Evolutionary conservation across 306 rosid species (phyloP).

Genomic region (Fagus crenata): DNA sequence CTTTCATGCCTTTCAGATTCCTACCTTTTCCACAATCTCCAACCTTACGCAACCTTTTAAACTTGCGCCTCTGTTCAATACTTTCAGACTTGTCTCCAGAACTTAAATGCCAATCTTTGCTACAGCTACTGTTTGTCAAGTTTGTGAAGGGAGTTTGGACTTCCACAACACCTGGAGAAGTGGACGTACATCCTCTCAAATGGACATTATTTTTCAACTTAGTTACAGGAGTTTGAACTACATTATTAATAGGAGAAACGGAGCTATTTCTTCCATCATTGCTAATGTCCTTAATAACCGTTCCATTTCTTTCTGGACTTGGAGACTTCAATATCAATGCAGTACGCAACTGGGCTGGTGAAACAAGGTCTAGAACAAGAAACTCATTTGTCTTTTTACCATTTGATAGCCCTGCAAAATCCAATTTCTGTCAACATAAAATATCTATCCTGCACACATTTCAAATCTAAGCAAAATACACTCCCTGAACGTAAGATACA

Average conservation of each 20-base stretch:
- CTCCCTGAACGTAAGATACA: conserved; percentile 18
- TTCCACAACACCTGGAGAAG: conserved; percentile 51
- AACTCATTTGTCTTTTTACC: conserved; percentile 17
- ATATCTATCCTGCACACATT: conserved; percentile 9
- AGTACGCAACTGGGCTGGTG: conserved; percentile 39
- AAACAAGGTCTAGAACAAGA: conserved; percentile 38
- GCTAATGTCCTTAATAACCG: conserved; percentile 32
- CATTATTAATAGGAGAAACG: conserved; percentile 41
- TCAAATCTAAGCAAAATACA: conserved; percentile 19
- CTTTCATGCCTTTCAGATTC: conserved; percentile 41
- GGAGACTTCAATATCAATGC: conserved; percentile 35
- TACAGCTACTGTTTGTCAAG: conserved; percentile 43
- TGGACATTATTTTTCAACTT: conserved; percentile 42
- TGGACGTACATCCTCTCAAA: conserved; percentile 38
- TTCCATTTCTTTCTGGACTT: conserved; percentile 36
- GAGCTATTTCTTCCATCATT: conserved; percentile 32
- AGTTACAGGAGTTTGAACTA: conserved; percentile 49
- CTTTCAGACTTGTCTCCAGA: conserved; percentile 56
- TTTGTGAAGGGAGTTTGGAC: conserved; percentile 39
- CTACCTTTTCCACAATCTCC: conserved; percentile 36
- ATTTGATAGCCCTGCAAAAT: conserved; percentile 51
- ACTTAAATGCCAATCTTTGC: conserved; percentile 60
- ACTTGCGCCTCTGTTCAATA: conserved; percentile 50
- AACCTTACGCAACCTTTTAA: conserved; percentile 76
- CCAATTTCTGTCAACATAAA: conserved; percentile 27